These are phyloP conservation scores for Sanghuangporus baumii DNA, from an alignment of 1,284 basidiomycete species.

Conservation along the genomic window DNA sequence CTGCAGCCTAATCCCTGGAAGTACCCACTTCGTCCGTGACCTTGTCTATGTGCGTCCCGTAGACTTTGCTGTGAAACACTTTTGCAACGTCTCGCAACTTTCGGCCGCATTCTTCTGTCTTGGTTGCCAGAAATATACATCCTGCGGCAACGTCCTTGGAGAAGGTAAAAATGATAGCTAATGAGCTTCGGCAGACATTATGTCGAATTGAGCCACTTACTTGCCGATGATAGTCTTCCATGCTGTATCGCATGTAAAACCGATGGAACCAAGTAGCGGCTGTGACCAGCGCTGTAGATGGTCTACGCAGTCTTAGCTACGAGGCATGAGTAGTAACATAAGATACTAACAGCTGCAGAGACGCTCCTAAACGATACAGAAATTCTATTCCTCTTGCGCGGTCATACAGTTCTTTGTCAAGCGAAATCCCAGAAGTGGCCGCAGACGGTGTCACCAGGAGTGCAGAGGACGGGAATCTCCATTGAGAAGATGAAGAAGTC, in stretches of 20 bases:
- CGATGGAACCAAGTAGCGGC: conserved; percentile 90
- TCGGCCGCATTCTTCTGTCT: conserved; percentile 84
- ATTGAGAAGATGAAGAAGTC: conserved; percentile 41
- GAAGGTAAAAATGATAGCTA: background rate
- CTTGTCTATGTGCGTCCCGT: conserved; percentile 43
- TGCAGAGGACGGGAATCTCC: conserved; percentile 61
- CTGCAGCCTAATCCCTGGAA: background rate
- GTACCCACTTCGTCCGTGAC: conserved; percentile 25
- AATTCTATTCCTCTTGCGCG: conserved; percentile 75
- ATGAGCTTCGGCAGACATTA: background rate
- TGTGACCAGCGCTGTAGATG: conserved; percentile 73
- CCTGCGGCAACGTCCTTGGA: conserved; percentile 82
- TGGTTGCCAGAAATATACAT: conserved; percentile 88
- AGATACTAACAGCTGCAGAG: conserved; percentile 60
- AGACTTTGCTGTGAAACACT: conserved; percentile 68
- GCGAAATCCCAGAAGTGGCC: conserved; percentile 42
- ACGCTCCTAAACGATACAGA: conserved; percentile 70
- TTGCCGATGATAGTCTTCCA: conserved; percentile 79
- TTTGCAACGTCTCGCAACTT: conserved; percentile 82
- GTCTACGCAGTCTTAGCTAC: conserved; percentile 37
- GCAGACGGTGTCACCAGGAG: conserved; percentile 51
- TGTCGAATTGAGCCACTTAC: conserved; percentile 31
- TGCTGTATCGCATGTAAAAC: conserved; percentile 91
- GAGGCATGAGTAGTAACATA: background rate
- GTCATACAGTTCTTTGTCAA: conserved; percentile 67